Evolutionary conservation across 306 rosid species (phyloP).

Genomic region (Rubus parviflorus): DNA sequence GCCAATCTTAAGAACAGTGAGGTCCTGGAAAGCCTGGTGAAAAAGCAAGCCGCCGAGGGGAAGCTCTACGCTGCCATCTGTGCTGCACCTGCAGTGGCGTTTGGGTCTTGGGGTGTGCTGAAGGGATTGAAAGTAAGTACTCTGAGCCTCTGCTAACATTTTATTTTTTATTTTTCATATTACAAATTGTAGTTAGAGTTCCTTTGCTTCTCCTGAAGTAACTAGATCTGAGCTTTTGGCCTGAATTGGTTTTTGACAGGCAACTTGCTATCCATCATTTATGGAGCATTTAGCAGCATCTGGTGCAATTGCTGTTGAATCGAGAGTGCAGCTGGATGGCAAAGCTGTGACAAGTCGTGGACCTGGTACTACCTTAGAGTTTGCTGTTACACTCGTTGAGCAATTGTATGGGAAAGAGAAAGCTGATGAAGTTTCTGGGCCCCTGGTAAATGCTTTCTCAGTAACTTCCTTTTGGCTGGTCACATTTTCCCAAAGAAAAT

Average conservation of each 20-base stretch:
- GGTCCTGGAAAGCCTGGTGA: conserved; percentile 53
- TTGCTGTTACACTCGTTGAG: conserved; percentile 65
- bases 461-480: neutral
- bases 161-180: neutral
- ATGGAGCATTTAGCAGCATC: conserved; percentile 77
- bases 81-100: conserved; percentile 91
- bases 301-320: conserved; percentile 62
- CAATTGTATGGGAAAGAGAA: conserved; percentile 83
- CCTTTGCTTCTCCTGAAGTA: neutral
- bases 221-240: conserved; percentile 9
- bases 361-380: conserved; percentile 94
- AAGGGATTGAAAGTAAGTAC: conserved; percentile 76
- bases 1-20: conserved; percentile 51
- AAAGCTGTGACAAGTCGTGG: conserved; percentile 84
- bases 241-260: conserved; percentile 49
- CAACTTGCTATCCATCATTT: conserved; percentile 77
- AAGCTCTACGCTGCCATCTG: conserved; percentile 80
- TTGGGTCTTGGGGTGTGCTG: conserved; percentile 86
- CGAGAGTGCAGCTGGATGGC: conserved; percentile 87
- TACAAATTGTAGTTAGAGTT: neutral
- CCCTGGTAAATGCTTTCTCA: conserved; percentile 57
- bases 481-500: neutral
- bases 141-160: neutral
- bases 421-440: conserved; percentile 81
- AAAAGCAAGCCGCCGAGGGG: conserved; percentile 73